A percentile compares a stretch with the other conserved stretches of the same genome.
Conservation (phyloP, 495 filamentous ascomycete genomes). For the Aspergillus conjunctus region DNA sequence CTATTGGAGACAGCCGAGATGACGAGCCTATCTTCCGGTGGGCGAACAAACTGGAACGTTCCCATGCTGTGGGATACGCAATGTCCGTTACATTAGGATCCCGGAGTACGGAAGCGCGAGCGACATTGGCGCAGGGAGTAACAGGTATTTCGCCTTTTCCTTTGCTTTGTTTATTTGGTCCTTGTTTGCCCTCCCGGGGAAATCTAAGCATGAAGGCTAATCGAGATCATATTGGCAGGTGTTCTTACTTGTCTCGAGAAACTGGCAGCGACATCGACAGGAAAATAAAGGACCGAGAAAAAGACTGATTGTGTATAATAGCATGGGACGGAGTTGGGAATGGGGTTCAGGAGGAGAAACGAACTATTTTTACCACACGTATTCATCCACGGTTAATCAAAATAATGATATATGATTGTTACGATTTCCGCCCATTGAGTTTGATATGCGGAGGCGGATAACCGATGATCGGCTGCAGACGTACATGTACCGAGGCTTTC, state of each 20-base stretch:
- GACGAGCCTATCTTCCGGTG: conserved; percentile 92
- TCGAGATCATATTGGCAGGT: conserved; percentile 6
- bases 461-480: background rate
- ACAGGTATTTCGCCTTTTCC: conserved; percentile 57
- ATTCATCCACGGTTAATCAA: too few relatives aligned
- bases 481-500: background rate
- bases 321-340: background rate
- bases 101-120: conserved; percentile 82
- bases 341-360: background rate
- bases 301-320: background rate
- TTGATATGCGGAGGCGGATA: background rate
- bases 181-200: conserved; percentile 2
- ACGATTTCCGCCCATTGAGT: conserved; percentile 1
- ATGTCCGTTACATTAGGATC: conserved; percentile 82
- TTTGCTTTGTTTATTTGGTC: conserved; percentile 8
- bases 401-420: background rate
- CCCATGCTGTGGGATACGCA: conserved; percentile 61
- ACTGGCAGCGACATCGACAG: conserved; percentile 11
- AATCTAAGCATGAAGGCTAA: conserved; percentile 12
- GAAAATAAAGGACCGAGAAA: background rate
- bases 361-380: background rate
- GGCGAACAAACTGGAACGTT: conserved; percentile 72
- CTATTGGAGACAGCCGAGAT: conserved; percentile 84
- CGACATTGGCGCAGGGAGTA: conserved; percentile 84
- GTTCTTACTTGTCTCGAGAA: conserved; percentile 19